These are phyloP conservation scores for Gloeopeniophorella convolvens DNA, from an alignment of 768 basidiomycete species.

Conservation along the genomic window DNA sequence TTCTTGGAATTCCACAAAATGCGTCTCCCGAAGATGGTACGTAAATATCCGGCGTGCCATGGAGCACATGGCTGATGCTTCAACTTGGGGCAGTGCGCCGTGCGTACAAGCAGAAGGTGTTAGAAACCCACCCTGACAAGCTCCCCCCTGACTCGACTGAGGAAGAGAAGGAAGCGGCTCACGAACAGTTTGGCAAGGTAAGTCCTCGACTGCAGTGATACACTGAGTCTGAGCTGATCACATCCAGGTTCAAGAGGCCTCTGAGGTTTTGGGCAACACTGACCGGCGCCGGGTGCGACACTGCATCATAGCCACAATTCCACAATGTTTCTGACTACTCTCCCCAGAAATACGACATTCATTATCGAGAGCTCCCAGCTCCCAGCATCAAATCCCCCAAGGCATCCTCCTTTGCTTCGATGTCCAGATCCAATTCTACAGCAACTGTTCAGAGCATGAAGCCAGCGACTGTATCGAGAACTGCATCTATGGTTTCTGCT, in stretches of 20 bases:
- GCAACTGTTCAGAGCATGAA: conserved; percentile 9
- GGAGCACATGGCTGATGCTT: background rate
- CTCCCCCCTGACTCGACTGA: conserved; percentile 49
- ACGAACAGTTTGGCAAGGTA: conserved; percentile 57
- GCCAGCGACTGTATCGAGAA: conserved; percentile 2
- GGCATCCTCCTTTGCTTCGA: conserved; percentile 5
- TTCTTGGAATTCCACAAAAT: conserved; percentile 7
- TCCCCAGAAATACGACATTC: conserved; percentile 19
- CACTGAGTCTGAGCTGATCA: conserved; percentile 21
- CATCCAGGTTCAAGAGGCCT: conserved; percentile 55
- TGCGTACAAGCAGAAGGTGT: conserved; percentile 59
- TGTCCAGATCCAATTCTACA: conserved; percentile 7
- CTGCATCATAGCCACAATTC: no score
- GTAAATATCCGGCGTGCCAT: background rate
- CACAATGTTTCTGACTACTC: background rate
- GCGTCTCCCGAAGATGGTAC: conserved; percentile 14
- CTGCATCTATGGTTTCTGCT: conserved; percentile 6
- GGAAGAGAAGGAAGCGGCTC: conserved; percentile 46
- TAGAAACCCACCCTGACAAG: conserved; percentile 73
- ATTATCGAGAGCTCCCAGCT: conserved; percentile 7
- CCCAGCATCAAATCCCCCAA: conserved; percentile 14
- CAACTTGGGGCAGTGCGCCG: conserved; percentile 42
- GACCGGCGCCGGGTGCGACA: conserved; percentile 46
- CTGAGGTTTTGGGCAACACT: conserved; percentile 50
- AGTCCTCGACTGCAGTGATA: conserved; percentile 12